Evolutionary conservation across 257 asterid genomes (phyloP).

Genomic region (Lantana camara): DNA sequence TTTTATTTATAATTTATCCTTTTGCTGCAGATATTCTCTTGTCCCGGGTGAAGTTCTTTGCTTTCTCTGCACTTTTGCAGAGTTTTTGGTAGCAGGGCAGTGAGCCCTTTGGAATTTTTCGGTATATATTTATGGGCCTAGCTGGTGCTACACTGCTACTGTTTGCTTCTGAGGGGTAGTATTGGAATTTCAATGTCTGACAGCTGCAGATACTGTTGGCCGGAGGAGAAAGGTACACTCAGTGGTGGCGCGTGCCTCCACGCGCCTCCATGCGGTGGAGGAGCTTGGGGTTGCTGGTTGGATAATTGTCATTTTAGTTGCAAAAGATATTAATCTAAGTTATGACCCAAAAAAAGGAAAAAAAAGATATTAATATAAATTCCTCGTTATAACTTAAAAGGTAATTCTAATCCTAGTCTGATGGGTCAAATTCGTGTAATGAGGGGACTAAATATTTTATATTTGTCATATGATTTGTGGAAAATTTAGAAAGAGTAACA

Average conservation of each 20-base stretch:
- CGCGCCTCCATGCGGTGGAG: neutral
- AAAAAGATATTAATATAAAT: no score
- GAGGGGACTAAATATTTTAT: no score
- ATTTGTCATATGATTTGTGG: no score
- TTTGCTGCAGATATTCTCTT: constrained; percentile 27
- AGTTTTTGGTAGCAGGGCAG: constrained; percentile 7
- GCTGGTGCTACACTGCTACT: neutral
- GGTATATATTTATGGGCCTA: neutral
- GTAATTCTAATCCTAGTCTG: no score
- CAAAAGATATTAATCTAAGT: no score
- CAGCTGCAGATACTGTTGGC: constrained; percentile 39
- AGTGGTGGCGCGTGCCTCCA: constrained; percentile 18
- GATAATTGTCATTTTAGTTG: no score
- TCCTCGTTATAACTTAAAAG: no score
- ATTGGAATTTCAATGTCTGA: constrained; percentile 33
- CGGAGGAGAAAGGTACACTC: constrained; percentile 6
- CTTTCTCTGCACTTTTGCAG: constrained; percentile 34
- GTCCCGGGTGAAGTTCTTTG: constrained; percentile 22
- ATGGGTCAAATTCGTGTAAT: no score
- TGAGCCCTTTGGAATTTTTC: constrained; percentile 17
- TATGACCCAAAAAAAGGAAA: no score
- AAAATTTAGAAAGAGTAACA: no score
- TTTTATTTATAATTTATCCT: no score
- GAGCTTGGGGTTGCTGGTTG: no score
- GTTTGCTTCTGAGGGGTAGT: constrained; percentile 39